Evolutionary conservation across 1,284 basidiomycete species (phyloP).

Genomic region (Leccinum solheimii): DNA sequence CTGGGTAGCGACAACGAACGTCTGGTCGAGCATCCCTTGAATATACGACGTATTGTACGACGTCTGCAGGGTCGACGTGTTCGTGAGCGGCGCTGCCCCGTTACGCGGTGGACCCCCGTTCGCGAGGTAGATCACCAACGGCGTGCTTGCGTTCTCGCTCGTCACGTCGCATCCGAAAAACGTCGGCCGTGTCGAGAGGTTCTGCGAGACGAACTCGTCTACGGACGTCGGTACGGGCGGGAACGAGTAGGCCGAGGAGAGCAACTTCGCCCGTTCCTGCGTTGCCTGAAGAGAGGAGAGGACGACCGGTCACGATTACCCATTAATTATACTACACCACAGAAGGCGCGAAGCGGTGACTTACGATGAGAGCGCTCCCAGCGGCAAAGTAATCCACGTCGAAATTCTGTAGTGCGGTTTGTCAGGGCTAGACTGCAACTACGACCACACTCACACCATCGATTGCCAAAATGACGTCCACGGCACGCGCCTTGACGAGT

Average conservation of each 20-base stretch:
- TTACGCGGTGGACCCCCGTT: constrained; percentile 46
- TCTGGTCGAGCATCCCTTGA: constrained; percentile 44
- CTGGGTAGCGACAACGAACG: constrained; percentile 42
- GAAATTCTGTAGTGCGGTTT: constrained; percentile 23
- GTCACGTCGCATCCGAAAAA: constrained; percentile 46
- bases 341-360: constrained; percentile 16
- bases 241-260: constrained; percentile 42
- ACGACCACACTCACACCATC: not conserved
- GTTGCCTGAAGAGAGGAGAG: constrained; percentile 32
- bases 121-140: constrained; percentile 42
- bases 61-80: constrained; percentile 39
- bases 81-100: constrained; percentile 42
- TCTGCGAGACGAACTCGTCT: constrained; percentile 35
- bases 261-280: constrained; percentile 40
- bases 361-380: constrained; percentile 44
- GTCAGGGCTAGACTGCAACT: not conserved
- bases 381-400: constrained; percentile 38
- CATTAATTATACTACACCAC: not conserved
- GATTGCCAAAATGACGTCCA: not conserved
- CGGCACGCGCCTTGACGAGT: not conserved
- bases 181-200: constrained; percentile 40
- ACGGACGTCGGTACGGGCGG: constrained; percentile 39
- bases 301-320: not conserved
- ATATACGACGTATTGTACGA: constrained; percentile 35
- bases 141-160: constrained; percentile 22